Base-by-base conservation (phyloP, 1,284 basidiomycete genomes). In the Cronartium quercuum region DNA sequence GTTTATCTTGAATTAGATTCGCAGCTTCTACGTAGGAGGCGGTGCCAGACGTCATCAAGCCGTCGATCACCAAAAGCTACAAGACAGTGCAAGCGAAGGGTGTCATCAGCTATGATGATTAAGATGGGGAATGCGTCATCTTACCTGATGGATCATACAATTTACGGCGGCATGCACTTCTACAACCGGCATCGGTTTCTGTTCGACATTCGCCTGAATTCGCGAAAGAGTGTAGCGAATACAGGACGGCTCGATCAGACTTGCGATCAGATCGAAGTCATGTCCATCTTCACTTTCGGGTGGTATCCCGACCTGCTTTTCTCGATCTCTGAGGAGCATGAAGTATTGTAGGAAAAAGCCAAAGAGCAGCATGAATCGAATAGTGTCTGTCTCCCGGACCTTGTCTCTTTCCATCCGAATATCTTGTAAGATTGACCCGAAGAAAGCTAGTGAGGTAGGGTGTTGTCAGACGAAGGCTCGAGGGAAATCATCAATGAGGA, bases 271-370 rank as follows among this genome's bases (percentile, higher is more conserved):
- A 12, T 89, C 89, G 78, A 94, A 90, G 29, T 85, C 84, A 85
- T 88, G 91, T 51, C 82, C 78, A 40, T 79, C 78, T 42, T 79
- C 80, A 41, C 77, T 77, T 44, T 60, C 76, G n/a, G 65, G 76
- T 9, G 42, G 40, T 10, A 76, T 83, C 66, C 82, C 78, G 21
- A 76, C 78, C 9, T 29, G 41, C 65, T 78, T 77, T 42, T 80
- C 81, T 57, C 79, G 76, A 34, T 57, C 51, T 58, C 78, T 77
- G 15, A 80, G 55, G 24, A 77, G 76, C 9, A 93, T 85, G 82
- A 96, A 94, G 84, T 91, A 94, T 76, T 93, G 90, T 58, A 96
- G 86, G 80, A 94, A 89, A 89, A 93, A 96, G 77, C 90, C 89
- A 1, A 89, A 87, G 35, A 94, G 85, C 81, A 87, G 92, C 29